These are phyloP conservation scores for Clonostachys rhizophaga DNA, from an alignment of 2,329 filamentous ascomycete genomes.

Conservation along the genomic window DNA sequence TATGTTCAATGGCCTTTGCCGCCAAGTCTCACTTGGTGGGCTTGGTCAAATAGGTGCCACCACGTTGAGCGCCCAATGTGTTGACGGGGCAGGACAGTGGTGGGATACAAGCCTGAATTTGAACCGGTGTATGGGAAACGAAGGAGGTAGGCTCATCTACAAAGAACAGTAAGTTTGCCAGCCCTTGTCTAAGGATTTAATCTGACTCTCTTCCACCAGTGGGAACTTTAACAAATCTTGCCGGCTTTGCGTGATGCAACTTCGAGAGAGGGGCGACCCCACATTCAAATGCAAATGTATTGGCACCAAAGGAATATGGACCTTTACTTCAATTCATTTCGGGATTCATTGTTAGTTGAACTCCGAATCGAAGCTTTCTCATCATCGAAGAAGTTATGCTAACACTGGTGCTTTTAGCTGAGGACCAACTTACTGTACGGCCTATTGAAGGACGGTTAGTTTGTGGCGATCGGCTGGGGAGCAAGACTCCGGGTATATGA, in stretches of 20 bases:
- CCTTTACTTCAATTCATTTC: slow-evolving; percentile 9
- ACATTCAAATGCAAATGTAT: slow-evolving; percentile 12
- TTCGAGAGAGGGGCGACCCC: neutral
- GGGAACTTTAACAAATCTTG: slow-evolving; percentile 13
- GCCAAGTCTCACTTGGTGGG: slow-evolving; percentile 11
- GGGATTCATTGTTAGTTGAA: slow-evolving; percentile 4
- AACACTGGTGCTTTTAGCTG: slow-evolving; percentile 1
- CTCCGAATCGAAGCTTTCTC: neutral
- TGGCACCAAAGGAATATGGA: neutral
- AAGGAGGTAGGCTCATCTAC: slow-evolving; percentile 9
- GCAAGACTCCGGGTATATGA: slow-evolving; percentile 1
- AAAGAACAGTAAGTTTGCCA: slow-evolving; percentile 8
- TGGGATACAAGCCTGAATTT: slow-evolving; percentile 17
- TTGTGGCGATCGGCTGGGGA: slow-evolving; percentile 11
- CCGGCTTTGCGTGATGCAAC: slow-evolving; percentile 9
- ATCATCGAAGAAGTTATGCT: neutral
- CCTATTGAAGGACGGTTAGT: slow-evolving; percentile 8
- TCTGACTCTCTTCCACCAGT: slow-evolving; percentile 1
- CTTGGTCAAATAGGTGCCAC: slow-evolving; percentile 8
- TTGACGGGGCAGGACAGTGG: slow-evolving; percentile 7
- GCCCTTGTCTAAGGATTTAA: neutral
- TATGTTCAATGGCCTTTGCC: slow-evolving; percentile 6
- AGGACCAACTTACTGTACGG: slow-evolving; percentile 6
- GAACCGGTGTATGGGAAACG: slow-evolving; percentile 12
- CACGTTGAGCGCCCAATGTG: slow-evolving; percentile 11